These are phyloP conservation scores for Stellera chamaejasme DNA, from an alignment of 345 rosid genomes.

Conservation along the genomic window DNA sequence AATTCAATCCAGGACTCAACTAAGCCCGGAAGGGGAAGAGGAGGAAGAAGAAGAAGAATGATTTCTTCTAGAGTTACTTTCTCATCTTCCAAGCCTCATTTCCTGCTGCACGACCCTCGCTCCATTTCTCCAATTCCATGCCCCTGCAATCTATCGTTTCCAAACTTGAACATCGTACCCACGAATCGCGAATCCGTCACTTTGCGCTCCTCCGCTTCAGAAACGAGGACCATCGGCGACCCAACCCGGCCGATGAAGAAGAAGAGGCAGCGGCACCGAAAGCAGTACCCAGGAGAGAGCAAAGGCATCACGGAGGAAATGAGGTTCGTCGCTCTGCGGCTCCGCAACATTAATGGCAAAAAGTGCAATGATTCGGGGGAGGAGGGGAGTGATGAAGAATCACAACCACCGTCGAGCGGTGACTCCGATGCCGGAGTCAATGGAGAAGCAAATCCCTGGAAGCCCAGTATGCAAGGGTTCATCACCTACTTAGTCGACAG, in stretches of 20 bases:
- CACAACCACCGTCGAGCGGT: constrained; percentile 12
- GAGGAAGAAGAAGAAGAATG: no score
- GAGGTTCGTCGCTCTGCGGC: constrained; percentile 93
- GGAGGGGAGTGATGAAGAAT: constrained; percentile 8
- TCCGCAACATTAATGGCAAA: constrained; percentile 65
- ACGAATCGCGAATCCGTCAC: constrained; percentile 1
- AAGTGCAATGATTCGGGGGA: constrained; percentile 16
- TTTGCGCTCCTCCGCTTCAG: constrained; percentile 21
- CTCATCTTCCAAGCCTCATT: no score
- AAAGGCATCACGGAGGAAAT: constrained; percentile 85
- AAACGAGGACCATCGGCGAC: constrained; percentile 1
- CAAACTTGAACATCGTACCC: not conserved
- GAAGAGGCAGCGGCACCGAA: constrained; percentile 66
- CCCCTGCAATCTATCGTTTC: not conserved
- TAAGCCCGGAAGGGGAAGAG: no score
- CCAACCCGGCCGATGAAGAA: constrained; percentile 24
- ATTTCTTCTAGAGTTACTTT: no score
- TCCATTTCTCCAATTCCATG: not conserved
- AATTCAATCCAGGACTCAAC: no score
- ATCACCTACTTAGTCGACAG: constrained; percentile 67
- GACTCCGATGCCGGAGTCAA: constrained; percentile 8
- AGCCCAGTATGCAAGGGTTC: constrained; percentile 57
- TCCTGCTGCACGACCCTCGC: no score
- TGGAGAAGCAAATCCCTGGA: constrained; percentile 40
- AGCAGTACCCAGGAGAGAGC: constrained; percentile 74